These are phyloP conservation scores for Leucosporidium yakuticum DNA, from an alignment of 768 basidiomycete genomes.

Conservation along the genomic window DNA sequence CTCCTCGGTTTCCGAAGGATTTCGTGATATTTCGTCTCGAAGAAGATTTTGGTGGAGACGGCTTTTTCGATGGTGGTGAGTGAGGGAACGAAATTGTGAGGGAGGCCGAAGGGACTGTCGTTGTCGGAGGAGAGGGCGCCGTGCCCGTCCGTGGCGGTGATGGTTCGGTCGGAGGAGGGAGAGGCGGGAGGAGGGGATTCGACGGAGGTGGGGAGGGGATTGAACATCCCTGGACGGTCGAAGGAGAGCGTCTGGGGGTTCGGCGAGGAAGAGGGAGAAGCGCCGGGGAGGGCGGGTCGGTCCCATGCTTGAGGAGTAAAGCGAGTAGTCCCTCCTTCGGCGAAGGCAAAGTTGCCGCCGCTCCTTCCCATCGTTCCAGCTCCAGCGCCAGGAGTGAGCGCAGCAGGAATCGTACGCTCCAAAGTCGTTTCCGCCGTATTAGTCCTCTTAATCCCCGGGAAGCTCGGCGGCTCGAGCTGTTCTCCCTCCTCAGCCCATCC, in stretches of 20 bases:
- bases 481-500: slow-evolving; percentile 6
- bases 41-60: slow-evolving; percentile 85
- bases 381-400: not conserved
- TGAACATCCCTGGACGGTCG: slow-evolving; percentile 4
- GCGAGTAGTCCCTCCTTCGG: slow-evolving; percentile 5
- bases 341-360: not conserved
- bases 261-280: not conserved
- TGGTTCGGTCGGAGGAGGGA: not conserved
- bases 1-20: slow-evolving; percentile 77
- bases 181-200: not conserved
- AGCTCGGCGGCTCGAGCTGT: not conserved
- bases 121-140: not conserved
- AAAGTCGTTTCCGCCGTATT: slow-evolving; percentile 28
- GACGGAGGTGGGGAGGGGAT: not conserved
- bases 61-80: slow-evolving; percentile 88
- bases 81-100: slow-evolving; percentile 68
- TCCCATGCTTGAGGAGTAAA: slow-evolving; percentile 13
- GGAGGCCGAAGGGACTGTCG: slow-evolving; percentile 32
- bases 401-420: not conserved
- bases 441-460: not conserved
- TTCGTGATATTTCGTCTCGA: slow-evolving; percentile 83
- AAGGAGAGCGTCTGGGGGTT: slow-evolving; percentile 10
- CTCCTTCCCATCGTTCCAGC: no score
- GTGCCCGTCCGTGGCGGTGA: not conserved
- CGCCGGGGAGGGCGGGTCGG: slow-evolving; percentile 1